Conservation (phyloP, 306 rosid species). For the Gastrolobium villosum region DNA sequence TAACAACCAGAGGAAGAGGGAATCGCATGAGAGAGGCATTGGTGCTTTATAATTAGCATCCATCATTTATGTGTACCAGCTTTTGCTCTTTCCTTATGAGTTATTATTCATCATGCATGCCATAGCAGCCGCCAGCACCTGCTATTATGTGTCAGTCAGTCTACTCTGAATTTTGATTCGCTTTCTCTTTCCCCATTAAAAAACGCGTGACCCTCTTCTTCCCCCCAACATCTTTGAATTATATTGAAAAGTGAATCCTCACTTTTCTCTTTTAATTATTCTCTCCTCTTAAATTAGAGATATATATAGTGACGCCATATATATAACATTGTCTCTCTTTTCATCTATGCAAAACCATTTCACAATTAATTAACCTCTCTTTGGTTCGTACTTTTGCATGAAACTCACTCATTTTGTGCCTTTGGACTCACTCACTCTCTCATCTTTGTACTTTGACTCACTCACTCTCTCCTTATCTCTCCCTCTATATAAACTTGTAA, state of each 20-base stretch:
- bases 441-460: slow-evolving; percentile 5
- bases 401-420: slow-evolving; percentile 42
- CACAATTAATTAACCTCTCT: background rate
- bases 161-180: background rate
- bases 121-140: background rate
- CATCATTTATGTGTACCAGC: background rate
- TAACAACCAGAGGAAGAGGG: background rate
- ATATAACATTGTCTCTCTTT: slow-evolving; percentile 6
- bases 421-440: slow-evolving; percentile 16
- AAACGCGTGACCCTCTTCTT: slow-evolving; percentile 16
- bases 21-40: background rate
- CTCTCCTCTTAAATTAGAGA: background rate
- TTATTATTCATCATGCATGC: slow-evolving; percentile 8
- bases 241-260: background rate
- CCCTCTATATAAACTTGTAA: background rate
- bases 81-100: slow-evolving; percentile 26
- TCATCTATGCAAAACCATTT: background rate
- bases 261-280: background rate
- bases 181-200: slow-evolving; percentile 10
- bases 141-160: slow-evolving; percentile 15
- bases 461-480: background rate
- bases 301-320: background rate
- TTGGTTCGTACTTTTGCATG: background rate
- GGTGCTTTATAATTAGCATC: background rate
- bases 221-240: background rate